A percentile compares a stretch with the other conserved stretches of the same genome.
Evolutionary conservation across 805 yeast genomes (phyloP).

Genomic region (Scheffersomyces stipitis): DNA sequence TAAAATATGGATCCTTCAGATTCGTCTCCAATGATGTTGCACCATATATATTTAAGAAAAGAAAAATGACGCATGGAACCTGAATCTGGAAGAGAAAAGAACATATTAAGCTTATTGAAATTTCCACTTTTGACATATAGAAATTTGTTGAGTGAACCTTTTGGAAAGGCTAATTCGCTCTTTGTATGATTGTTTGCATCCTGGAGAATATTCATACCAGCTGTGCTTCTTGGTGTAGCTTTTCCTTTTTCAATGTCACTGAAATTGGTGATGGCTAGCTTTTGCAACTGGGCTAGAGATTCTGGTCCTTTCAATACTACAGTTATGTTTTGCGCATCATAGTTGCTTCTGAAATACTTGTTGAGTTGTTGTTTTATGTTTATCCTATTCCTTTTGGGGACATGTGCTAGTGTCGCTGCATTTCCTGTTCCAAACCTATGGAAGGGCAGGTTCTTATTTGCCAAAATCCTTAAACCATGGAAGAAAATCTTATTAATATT

Average conservation of each 20-base stretch:
- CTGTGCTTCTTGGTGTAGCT: too few species aligned
- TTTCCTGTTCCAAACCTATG: conserved; percentile 67
- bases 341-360: conserved; percentile 43
- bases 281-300: conserved; percentile 56
- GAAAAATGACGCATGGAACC: not conserved
- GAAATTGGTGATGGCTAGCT: conserved; percentile 48
- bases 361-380: conserved; percentile 36
- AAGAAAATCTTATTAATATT: conserved; percentile 47
- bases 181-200: too few species aligned
- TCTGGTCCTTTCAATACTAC: conserved; percentile 67
- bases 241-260: conserved; percentile 21
- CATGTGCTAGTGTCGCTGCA: conserved; percentile 43
- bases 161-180: too few species aligned
- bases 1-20: conserved; percentile 48
- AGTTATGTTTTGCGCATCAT: conserved; percentile 49
- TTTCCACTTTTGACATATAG: too few species aligned
- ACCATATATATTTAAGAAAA: conserved; percentile 47
- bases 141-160: not conserved
- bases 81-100: conserved; percentile 39
- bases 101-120: conserved; percentile 38
- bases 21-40: conserved; percentile 65
- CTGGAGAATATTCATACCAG: too few species aligned
- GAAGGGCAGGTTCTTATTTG: conserved; percentile 52
- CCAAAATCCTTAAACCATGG: conserved; percentile 57
- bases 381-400: conserved; percentile 28